Evolutionary conservation across 768 basidiomycete genomes (phyloP), one percentile per base, ranked within the genome.

Genomic region (Clathrus columnatus): DNA sequence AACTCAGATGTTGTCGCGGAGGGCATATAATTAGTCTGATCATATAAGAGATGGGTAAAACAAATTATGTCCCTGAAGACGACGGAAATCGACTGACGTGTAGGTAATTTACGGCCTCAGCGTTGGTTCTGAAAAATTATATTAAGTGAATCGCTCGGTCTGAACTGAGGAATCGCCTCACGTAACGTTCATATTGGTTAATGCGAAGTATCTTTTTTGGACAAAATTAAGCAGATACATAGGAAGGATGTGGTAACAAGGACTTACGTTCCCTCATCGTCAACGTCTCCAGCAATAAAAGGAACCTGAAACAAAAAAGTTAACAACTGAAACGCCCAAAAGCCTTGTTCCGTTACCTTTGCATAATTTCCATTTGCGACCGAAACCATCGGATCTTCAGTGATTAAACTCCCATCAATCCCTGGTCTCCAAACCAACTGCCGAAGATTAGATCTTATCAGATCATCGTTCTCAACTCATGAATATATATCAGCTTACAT

Each of bases 371-470:
- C 75, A 16, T 68, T 61, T 29, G 62, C 59, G 1, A 75, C 61
- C 1, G 72, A 63, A 2, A 52, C 44, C 30, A 67, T 60, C 0
- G 73, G 73, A 46, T 65, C 57, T 0, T 63, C 68, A 1, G 59
- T 61, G 24, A 77, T 46, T 59, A 77, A 72, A 0, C 65, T 60
- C 0, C 73, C 73, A 50, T 77, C 75, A 2, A 72, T 66, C 6
- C 67, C 61, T 3, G 74, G 75, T 17, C 60, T 24, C 72, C 72
- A 76, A 1, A 69, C 65, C 36, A 36, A 36, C 36, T 36, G 36
- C 36, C 36, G 36, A n/a, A 36, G 2, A 36, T 36, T 5, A 26
- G n/a, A n/a, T n/a, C n/a, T 7, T 23, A 16, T 52, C 26, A 23
- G 26, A 36, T 23, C n/a, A 52, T 36, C 16, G 16, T 3, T 17